Evolutionary conservation across 139 green algal genomes (phyloP).

Genomic region (Axilococcus clingmanii): DNA sequence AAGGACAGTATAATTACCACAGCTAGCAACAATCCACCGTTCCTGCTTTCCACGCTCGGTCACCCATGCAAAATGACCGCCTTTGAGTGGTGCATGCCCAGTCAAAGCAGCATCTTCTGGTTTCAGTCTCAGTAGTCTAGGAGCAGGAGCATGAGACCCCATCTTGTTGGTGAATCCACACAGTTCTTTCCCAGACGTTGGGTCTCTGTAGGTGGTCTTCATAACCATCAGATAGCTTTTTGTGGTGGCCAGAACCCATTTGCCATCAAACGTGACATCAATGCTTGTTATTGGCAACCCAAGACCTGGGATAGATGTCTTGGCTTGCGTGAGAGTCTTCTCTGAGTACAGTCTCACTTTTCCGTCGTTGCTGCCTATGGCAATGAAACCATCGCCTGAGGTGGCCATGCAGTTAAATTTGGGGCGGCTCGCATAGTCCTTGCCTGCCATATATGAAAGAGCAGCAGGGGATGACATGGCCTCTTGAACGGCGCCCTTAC

Average conservation of each 20-base stretch:
- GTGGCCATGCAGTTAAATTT: slow-evolving; percentile 69
- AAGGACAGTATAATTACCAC: slow-evolving; percentile 66
- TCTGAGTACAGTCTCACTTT: slow-evolving; percentile 83
- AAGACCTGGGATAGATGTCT: slow-evolving; percentile 81
- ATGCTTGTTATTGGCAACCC: slow-evolving; percentile 80
- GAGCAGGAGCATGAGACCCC: slow-evolving; percentile 47
- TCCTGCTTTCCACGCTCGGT: slow-evolving; percentile 70
- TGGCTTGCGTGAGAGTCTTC: slow-evolving; percentile 64
- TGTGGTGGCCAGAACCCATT: slow-evolving; percentile 85
- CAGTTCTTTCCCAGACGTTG: slow-evolving; percentile 35
- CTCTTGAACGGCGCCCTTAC: slow-evolving; percentile 46
- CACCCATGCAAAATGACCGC: slow-evolving; percentile 76
- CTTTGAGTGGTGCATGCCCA: slow-evolving; percentile 31
- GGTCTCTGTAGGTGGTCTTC: slow-evolving; percentile 68
- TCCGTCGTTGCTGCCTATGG: slow-evolving; percentile 76
- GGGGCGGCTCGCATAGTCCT: slow-evolving; percentile 76
- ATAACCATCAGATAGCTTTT: slow-evolving; percentile 90
- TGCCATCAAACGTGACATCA: slow-evolving; percentile 85
- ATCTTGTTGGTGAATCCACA: slow-evolving; percentile 67
- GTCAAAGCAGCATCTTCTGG: slow-evolving; percentile 50
- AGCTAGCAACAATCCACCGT: slow-evolving; percentile 75
- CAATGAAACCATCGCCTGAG: slow-evolving; percentile 75
- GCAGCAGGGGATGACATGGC: slow-evolving; percentile 27
- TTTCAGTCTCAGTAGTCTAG: slow-evolving; percentile 80
- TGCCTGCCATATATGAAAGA: slow-evolving; percentile 60